phyloP scores from a whole-genome alignment of 1,284 basidiomycete species.

The Ganoderma resinaceum region DNA sequence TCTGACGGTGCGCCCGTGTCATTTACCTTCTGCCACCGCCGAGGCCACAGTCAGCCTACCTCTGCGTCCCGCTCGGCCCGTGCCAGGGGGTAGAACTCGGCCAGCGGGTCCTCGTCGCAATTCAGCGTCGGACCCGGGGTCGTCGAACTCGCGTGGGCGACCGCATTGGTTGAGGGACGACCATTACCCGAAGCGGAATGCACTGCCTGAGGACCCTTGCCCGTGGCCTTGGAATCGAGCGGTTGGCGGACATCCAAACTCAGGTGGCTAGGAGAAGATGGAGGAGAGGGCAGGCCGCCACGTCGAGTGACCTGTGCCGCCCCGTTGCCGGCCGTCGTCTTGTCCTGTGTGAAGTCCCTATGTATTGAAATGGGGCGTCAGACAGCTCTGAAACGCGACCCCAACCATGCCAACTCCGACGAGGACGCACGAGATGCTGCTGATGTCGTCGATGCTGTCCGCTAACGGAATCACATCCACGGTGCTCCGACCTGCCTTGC shows the following conservation, averaged over 20 bases:
- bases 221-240: neutral
- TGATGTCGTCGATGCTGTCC: slow-evolving; percentile 25
- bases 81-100: slow-evolving; percentile 66
- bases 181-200: slow-evolving; percentile 2
- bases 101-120: slow-evolving; percentile 61
- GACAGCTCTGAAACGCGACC: slow-evolving; percentile 5
- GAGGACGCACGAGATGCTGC: slow-evolving; percentile 35
- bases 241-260: neutral
- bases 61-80: slow-evolving; percentile 51
- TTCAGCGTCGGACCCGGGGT: neutral
- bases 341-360: slow-evolving; percentile 35
- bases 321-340: slow-evolving; percentile 15
- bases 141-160: neutral
- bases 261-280: slow-evolving; percentile 12
- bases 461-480: neutral
- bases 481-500: neutral
- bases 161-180: neutral
- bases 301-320: slow-evolving; percentile 20
- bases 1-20: slow-evolving; percentile 22
- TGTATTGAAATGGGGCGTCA: slow-evolving; percentile 22
- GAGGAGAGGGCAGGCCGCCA: slow-evolving; percentile 22
- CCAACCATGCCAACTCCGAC: slow-evolving; percentile 2
- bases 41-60: slow-evolving; percentile 40
- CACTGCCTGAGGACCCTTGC: slow-evolving; percentile 1
- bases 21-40: neutral